Evolutionary conservation across 176 grass and related monocot genomes (phyloP), one percentile per base, ranked within the genome.

Genomic region (Bothriochloa decipiens): DNA sequence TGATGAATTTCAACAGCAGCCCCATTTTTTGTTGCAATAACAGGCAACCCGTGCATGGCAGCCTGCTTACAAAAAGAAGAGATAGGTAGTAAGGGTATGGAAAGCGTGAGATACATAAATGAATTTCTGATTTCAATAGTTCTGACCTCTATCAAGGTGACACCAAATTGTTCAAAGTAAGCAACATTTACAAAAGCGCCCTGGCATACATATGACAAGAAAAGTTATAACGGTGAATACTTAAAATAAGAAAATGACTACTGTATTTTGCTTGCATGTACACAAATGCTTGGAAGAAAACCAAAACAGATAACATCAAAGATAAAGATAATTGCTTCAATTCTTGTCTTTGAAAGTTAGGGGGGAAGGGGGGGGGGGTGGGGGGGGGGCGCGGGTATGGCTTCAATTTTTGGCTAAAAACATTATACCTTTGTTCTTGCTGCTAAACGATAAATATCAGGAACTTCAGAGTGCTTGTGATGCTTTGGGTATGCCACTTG

Each of bases 401-500:
- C 52, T 82, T 33, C 64, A 27, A 3, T 40, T 77, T 82, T 22
- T 65, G 2, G 15, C 52, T 58, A 15, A 73, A 68, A 58, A 75
- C 12, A 53, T 1, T 23, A 36, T 83, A 95, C 90, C 90, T 95
- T 95, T 12, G 93, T 95, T 62, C 90, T 90, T 10, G 88, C 88
- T 79, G 93, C 93, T 46, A 95, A 95, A 65, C 83, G 85, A 77
- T 95, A 95, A 82, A 95, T 92, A 57, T 95, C 87, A 84, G 88
- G 88, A 90, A 95, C 86, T 90, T 95, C 93, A 8, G 80, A 92
- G 32, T 95, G 88, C 83, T 92, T 95, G 80, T 92, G 93, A 89
- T 84, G 86, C 60, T 95, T 95, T 37, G 93, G 93, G 81, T 95
- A 95, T 86, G 93, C 93, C 70, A 95, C 90, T 95, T 92, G 90